phyloP scores from a whole-genome alignment of 345 rosid species.

The Pseudoturritis turrita region DNA sequence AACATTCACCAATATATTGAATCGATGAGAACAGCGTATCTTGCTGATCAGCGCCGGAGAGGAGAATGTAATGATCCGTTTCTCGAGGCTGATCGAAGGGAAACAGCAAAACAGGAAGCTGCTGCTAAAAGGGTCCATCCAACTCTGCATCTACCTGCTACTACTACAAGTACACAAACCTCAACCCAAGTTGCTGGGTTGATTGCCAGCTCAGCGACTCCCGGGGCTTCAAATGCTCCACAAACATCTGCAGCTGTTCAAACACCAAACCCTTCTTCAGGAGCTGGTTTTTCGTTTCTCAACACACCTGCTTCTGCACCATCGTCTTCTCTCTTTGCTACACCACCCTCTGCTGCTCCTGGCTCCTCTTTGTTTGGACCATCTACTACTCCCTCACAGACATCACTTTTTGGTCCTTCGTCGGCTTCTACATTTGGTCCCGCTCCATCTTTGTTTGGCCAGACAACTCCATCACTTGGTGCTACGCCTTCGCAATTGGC shows the following conservation, averaged over 20 bases:
- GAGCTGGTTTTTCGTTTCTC: slow-evolving; percentile 63
- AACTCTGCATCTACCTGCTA: slow-evolving; percentile 77
- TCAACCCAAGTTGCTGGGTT: slow-evolving; percentile 71
- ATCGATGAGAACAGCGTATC: slow-evolving; percentile 86
- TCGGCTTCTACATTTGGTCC: slow-evolving; percentile 54
- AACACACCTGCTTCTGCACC: slow-evolving; percentile 62
- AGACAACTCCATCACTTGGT: slow-evolving; percentile 54
- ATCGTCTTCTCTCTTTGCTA: slow-evolving; percentile 60
- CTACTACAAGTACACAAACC: slow-evolving; percentile 50
- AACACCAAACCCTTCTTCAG: slow-evolving; percentile 51
- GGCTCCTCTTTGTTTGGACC: slow-evolving; percentile 57
- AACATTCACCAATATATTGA: slow-evolving; percentile 85
- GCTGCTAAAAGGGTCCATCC: slow-evolving; percentile 97
- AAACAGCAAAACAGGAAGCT: slow-evolving; percentile 94
- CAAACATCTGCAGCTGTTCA: slow-evolving; percentile 44
- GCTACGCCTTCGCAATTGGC: slow-evolving; percentile 40
- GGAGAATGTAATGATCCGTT: slow-evolving; percentile 84
- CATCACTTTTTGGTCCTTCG: slow-evolving; percentile 52
- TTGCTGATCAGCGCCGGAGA: slow-evolving; percentile 78
- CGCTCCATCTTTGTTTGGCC: slow-evolving; percentile 45
- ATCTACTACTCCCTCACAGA: slow-evolving; percentile 41
- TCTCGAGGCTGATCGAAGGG: slow-evolving; percentile 95
- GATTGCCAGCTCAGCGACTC: slow-evolving; percentile 47
- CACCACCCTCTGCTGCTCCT: slow-evolving; percentile 63
- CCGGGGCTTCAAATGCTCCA: slow-evolving; percentile 41